phyloP scores from a whole-genome alignment of 73 alveolate species.

The Symbiodinium natans region DNA sequence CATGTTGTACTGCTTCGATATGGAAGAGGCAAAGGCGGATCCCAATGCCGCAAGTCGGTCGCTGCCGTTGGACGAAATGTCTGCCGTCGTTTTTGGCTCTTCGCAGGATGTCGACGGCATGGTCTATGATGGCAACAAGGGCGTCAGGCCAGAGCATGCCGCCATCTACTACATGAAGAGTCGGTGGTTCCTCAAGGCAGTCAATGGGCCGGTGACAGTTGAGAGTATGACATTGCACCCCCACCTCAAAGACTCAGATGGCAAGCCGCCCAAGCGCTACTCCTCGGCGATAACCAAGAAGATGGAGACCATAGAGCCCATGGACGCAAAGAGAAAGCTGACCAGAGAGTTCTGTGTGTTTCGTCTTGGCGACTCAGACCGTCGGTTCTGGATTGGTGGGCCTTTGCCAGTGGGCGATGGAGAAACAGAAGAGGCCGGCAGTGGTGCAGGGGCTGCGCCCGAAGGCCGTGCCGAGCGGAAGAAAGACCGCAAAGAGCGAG shows the following conservation, averaged over 20 bases:
- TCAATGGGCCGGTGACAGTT: conserved; percentile 71
- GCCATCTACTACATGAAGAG: conserved; percentile 89
- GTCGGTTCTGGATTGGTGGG: conserved; percentile 91
- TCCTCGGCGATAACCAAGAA: conserved; percentile 63
- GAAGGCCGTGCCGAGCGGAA: conserved; percentile 46
- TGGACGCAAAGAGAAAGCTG: conserved; percentile 78
- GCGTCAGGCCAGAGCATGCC: conserved; percentile 90
- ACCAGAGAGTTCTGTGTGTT: conserved; percentile 90
- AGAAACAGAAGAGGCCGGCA: conserved; percentile 67
- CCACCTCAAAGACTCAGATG: conserved; percentile 67
- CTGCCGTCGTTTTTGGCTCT: conserved; percentile 54
- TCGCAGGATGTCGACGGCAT: conserved; percentile 79
- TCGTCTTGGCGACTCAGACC: conserved; percentile 87
- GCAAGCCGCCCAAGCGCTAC: conserved; percentile 93
- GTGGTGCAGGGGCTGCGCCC: conserved; percentile 29
- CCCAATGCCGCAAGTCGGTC: conserved; percentile 81
- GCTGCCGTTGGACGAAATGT: conserved; percentile 67
- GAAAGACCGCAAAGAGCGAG: conserved; percentile 74
- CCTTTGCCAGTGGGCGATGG: conserved; percentile 92
- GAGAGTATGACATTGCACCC: conserved; percentile 92
- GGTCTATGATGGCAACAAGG: conserved; percentile 92
- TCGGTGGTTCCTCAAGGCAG: conserved; percentile 84
- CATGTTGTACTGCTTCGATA: conserved; percentile 86
- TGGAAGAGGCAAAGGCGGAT: conserved; percentile 58
- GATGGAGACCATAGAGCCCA: conserved; percentile 86